Conservation (phyloP, 352 stramenopile species). For the Phytopythium oedochilum region DNA sequence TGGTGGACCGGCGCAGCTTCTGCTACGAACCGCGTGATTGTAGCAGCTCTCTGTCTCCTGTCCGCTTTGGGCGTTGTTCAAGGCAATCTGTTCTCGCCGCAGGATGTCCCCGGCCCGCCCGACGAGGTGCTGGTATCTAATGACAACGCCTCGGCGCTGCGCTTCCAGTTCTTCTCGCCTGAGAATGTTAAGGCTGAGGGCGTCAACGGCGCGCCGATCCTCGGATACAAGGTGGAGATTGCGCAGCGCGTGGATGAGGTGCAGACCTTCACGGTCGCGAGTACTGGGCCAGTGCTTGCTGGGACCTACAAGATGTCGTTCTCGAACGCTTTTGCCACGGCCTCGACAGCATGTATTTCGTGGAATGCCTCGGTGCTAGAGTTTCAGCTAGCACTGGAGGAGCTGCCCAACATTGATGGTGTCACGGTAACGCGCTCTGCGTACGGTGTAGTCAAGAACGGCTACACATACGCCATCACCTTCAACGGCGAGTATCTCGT, state of each 20-base stretch:
- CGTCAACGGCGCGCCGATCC: constrained; percentile 60
- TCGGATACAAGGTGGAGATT: constrained; percentile 78
- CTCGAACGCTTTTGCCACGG: constrained; percentile 24
- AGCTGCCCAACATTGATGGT: constrained; percentile 59
- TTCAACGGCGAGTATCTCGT: constrained; percentile 65
- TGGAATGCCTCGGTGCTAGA: constrained; percentile 68
- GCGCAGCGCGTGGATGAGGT: constrained; percentile 63
- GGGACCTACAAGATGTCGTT: constrained; percentile 61
- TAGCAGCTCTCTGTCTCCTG: not conserved
- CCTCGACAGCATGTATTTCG: constrained; percentile 45
- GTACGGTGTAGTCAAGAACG: constrained; percentile 40
- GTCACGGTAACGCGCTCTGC: constrained; percentile 51
- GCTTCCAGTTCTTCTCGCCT: constrained; percentile 56
- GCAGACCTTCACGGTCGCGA: constrained; percentile 61
- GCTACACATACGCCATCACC: constrained; percentile 67
- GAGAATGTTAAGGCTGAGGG: constrained; percentile 55
- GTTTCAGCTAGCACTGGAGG: constrained; percentile 66
- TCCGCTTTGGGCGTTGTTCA: constrained; percentile 7
- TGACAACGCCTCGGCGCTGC: constrained; percentile 43
- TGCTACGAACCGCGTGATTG: not conserved
- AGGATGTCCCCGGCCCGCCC: constrained; percentile 59
- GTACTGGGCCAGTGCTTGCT: constrained; percentile 41
- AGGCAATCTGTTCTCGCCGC: constrained; percentile 46
- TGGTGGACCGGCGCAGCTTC: not conserved
- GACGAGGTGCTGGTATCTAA: constrained; percentile 53